Base-by-base conservation (phyloP, 148 eudicot genomes). In the Rhododendron ferrugineum region DNA sequence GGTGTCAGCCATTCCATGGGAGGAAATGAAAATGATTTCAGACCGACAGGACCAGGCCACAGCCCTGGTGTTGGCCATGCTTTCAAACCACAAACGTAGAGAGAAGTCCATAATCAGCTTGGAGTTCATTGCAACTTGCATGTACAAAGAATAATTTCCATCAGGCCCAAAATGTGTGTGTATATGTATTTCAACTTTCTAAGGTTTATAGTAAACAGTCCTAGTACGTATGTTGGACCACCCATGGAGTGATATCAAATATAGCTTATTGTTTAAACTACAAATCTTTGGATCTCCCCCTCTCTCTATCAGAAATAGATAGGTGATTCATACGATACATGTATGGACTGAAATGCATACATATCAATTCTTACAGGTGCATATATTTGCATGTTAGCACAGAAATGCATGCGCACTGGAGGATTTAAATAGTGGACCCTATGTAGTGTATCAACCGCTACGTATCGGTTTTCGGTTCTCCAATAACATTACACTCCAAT, bases 31-130 rank as follows among this genome's bases (percentile, higher is more conserved):
- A 70, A 70, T 14, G 75, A 70, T 70, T 70, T 70, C 75, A 14
- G 40, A 70, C 75, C 75, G 40, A 70, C 22, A 70, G 75, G 40
- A 70, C 75, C 75, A 13, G 93, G 93, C 78, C 93, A 90, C 85
- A 91, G 93, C 88, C 97, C 92, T 77, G 91, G 93, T 28, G 86
- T 87, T 85, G 97, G 97, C 37, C 95, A 92, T 83, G 84, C 91
- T 49, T 64, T 44, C 56, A 58, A 32, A 47, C 80, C 82, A 80
- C 18, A 78, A 88, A 66, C 18, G 13, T 42, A 50, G 87, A 84
- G 79, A 87, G 84, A 80, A 89, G 89, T 60, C 85, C 90, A 37
- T 88, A 88, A 86, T 85, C 64, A 75, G 79, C 30, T 37, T 58
- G 28, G 23, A 28, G 36, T 81, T 58, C 30, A 42, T 15, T 28